Evolutionary conservation across 805 yeast genomes (phyloP), one percentile per base, ranked within the genome.

Genomic region (Scheffersomyces amazonensis): DNA sequence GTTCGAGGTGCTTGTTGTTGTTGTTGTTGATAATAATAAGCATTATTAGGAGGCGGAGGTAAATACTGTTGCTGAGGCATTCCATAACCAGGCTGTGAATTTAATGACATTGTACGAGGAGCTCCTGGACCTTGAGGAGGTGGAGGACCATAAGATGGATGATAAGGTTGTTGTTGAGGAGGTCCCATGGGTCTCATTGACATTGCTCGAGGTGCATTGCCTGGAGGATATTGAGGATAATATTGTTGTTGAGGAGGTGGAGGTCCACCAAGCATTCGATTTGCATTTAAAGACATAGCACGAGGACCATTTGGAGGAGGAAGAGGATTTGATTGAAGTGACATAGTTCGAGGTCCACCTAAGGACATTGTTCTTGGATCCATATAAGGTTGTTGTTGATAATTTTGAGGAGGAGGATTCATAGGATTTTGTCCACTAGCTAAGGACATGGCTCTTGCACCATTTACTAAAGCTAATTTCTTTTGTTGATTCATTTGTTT

Each of bases 401-500:
- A 52, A 43, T 3, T 59, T 13, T 27, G 30, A 13, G 16, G 30
- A 13, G 16, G 30, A 13, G 30, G 30, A 27, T 25, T 37, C 62
- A 55, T 59, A 28, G 62, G 71, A 44, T 49, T 62, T 3, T 47
- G 55, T 34, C 64, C 66, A 39, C 58, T 60, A 2, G 67, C 60
- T 25, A 68, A 54, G 12, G 71, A 58, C 63, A 60, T 68, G 6
- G 75, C 71, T 31, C 73, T 56, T 2, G 80, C 75, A 34, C 76
- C 67, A 9, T 65, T 63, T 13, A 66, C 66, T 47, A 71, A 54
- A 16, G 76, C 75, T 54, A 72, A 52, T 53, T 85, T 85, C 64
- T 80, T 83, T 53, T 79, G 81, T 4, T 77, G 79, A 34, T 81
- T 80, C 73, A 80, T 71, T 47, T 75, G 81, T 48, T 83, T 84